Evolutionary conservation across 1,284 basidiomycete genomes (phyloP), one percentile per base, ranked within the genome.

Genomic region (Ganoderma lucidum): DNA sequence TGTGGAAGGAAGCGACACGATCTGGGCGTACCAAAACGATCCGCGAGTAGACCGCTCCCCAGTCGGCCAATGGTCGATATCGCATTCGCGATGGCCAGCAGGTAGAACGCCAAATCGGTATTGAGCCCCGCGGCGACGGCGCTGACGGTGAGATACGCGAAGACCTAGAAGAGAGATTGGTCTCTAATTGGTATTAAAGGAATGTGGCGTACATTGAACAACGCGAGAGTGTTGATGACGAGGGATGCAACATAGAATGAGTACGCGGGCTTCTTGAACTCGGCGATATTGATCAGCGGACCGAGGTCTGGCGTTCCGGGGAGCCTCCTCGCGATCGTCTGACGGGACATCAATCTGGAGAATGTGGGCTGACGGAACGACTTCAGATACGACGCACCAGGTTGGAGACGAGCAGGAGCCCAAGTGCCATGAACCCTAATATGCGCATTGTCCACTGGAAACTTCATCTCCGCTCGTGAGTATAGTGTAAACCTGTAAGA

Each of bases 361-460:
- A 23, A 6, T 15, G 8, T 2, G 19, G 1, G 14, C 2, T 6
- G 9, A 41, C 2, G 2, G 10, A 12, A 14, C 2, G 4, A 12
- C 6, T 14, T 3, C 4, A 53, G 53, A 19, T 39, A 10, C n/a
- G 23, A 62, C 71, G 19, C 56, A 70, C 71, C 56, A 88, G 55
- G 75, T 87, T 88, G 4, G 84, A 80, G 12, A 84, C 74, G 14
- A 81, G 80, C 6, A 88, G 76, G 1, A 78, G 76, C 32, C 81
- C 70, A 0, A 88, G 63, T 0, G 88, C 74, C 17, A 89, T 85
- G 68, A 89, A 86, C 0, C 82, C 88, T 35, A 88, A 76, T 48
- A 87, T 84, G 23, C 88, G 82, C 84, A 89, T 87, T 0, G 88
- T 88, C 88, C 88, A 89, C 14, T 30, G 30, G 15, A 56, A 56